Percentiles rank a stretch among this genome's conserved stretches.
These are phyloP conservation scores for Coniosporium apollinis DNA, from an alignment of 495 filamentous ascomycete species.

Conservation along the genomic window DNA sequence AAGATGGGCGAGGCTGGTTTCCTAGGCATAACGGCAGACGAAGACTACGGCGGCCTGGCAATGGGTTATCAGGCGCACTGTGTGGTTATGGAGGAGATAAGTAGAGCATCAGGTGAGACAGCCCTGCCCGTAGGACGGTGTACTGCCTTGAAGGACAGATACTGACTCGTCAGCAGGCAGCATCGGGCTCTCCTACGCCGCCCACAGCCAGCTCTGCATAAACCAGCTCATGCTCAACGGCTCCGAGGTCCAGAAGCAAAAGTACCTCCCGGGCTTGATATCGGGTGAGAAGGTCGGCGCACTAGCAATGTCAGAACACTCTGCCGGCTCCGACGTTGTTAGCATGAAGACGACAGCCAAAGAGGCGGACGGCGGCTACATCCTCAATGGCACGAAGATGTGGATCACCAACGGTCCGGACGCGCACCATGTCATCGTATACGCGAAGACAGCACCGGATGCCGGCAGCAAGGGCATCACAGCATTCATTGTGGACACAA, in stretches of 20 bases:
- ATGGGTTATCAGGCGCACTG: conserved; percentile 98
- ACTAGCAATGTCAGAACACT: conserved; percentile 88
- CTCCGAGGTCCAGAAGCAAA: conserved; percentile 55
- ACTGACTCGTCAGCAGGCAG: too few relatives aligned
- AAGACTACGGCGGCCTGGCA: conserved; percentile 76
- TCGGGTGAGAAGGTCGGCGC: conserved; percentile 73
- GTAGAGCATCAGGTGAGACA: conserved; percentile 40
- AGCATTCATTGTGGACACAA: conserved; percentile 73
- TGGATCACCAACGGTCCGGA: conserved; percentile 99
- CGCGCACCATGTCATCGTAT: conserved; percentile 75
- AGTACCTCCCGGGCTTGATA: conserved; percentile 67
- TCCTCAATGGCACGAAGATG: conserved; percentile 91
- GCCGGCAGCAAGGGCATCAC: conserved; percentile 83
- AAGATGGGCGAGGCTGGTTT: conserved; percentile 85
- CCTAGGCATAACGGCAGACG: conserved; percentile 85
- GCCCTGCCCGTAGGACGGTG: neutral
- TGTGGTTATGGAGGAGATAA: conserved; percentile 84
- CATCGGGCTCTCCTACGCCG: conserved; percentile 84
- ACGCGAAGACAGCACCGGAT: conserved; percentile 81
- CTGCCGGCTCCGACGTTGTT: conserved; percentile 83
- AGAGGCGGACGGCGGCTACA: conserved; percentile 65
- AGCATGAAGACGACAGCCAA: conserved; percentile 81
- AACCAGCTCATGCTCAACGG: conserved; percentile 94
- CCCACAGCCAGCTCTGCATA: conserved; percentile 90
- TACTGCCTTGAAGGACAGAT: too few relatives aligned